A percentile compares a stretch with the other conserved stretches of the same genome.
Evolutionary conservation across 768 basidiomycete species (phyloP).

Genomic region (Mycena olivaceomarginata): DNA sequence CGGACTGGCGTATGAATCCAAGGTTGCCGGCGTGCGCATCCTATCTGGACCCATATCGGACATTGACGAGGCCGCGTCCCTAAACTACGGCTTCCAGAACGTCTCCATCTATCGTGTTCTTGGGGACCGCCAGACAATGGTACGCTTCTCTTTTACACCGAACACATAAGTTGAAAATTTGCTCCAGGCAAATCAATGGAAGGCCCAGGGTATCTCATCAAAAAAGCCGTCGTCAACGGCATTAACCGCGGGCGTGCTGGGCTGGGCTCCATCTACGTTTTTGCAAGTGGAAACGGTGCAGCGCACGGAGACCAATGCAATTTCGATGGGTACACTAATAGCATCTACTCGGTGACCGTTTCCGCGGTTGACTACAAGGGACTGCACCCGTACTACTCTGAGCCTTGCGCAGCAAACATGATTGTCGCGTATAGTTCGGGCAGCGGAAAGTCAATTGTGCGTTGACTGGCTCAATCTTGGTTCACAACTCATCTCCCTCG

Average conservation of each 20-base stretch:
- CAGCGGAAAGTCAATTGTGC: slow-evolving; percentile 93
- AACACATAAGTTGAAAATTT: neutral
- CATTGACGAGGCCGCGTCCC: slow-evolving; percentile 94
- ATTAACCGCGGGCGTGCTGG: slow-evolving; percentile 92
- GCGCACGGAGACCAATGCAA: slow-evolving; percentile 96
- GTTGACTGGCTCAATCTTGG: slow-evolving; percentile 53
- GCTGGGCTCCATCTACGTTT: slow-evolving; percentile 96
- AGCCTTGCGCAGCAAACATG: slow-evolving; percentile 98
- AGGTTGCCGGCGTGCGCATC: slow-evolving; percentile 96
- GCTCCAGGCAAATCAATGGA: slow-evolving; percentile 79
- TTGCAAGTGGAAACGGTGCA: slow-evolving; percentile 98
- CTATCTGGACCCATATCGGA: slow-evolving; percentile 97
- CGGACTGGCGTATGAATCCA: slow-evolving; percentile 94
- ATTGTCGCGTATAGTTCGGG: slow-evolving; percentile 97
- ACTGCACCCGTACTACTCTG: slow-evolving; percentile 96
- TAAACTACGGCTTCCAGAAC: slow-evolving; percentile 96
- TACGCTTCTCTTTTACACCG: neutral
- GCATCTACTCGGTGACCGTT: slow-evolving; percentile 96
- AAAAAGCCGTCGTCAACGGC: slow-evolving; percentile 96
- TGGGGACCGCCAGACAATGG: slow-evolving; percentile 88
- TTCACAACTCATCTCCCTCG: slow-evolving; percentile 40
- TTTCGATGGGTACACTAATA: slow-evolving; percentile 99
- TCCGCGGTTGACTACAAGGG: slow-evolving; percentile 95
- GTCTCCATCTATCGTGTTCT: slow-evolving; percentile 95
- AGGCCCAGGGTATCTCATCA: slow-evolving; percentile 91